Evolutionary conservation across 306 rosid genomes (phyloP), one percentile per base, ranked within the genome.

Genomic region (Ormosia emarginata): DNA sequence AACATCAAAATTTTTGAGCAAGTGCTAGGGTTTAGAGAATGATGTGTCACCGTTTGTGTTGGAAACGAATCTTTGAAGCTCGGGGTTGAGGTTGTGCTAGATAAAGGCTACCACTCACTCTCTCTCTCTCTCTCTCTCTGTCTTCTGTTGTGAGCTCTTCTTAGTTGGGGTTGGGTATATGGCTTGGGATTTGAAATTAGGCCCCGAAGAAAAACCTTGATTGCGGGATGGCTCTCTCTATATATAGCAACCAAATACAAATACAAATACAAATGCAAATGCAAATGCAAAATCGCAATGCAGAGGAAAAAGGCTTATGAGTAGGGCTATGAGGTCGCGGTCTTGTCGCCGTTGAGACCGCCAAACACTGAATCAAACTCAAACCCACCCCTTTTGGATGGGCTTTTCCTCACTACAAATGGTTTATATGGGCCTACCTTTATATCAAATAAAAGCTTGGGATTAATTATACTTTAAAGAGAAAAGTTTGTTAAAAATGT

Each of bases 341-440:
- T 91, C 90, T 75, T 79, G 34, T 81, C 83, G 93, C 90, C 94
- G 82, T 29, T 47, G 33, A 86, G 77, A 89, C 89, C 92, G 98
- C 90, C 55, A 7, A 10, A 46, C 14, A 62, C 18, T 6, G 11
- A 34, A 34, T 13, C 46, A 29, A 59, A 52, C 58, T 37, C 41
- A 37, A 37, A 37, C 41, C 41, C 41, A 37, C 41, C 41, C 41
- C 7, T 5, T 37, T 37, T 6, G 9, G 7, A 8, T 6, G 9
- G 7, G 30, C 55, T 41, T 41, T 41, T 41, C 10, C 46, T 24
- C 24, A 24, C 24, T 24, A 24, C 24, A 24, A 24, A 24, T 24
- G 24, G 24, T 1, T 24, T 24, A 24, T 24, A 24, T 24, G 24
- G 24, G 24, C 24, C 24, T 24, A 24, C 1, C 24, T 24, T 24